Conservation (phyloP, 1,284 basidiomycete species). For the Cryptococcus maquisensis region DNA sequence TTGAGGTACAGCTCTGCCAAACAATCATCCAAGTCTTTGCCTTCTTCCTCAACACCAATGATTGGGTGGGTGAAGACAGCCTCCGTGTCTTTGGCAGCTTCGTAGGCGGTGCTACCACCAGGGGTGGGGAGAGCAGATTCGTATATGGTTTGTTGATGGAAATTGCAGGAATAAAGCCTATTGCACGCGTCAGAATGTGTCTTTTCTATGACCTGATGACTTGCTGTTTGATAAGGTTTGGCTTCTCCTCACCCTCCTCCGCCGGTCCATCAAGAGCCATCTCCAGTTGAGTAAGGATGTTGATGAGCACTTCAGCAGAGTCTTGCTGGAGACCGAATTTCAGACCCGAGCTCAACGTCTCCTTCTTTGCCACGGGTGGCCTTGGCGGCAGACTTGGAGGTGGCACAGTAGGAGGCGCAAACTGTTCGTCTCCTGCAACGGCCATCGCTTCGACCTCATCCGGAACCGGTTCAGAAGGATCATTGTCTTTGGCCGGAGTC, state of each 20-base stretch:
- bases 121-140: constrained; percentile 33
- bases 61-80: constrained; percentile 91
- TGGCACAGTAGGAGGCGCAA: constrained; percentile 14
- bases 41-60: constrained; percentile 80
- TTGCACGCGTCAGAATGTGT: neutral
- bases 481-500: constrained; percentile 11
- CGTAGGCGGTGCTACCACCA: constrained; percentile 49
- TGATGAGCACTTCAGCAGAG: constrained; percentile 97
- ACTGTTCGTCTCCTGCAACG: constrained; percentile 6
- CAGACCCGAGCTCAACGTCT: constrained; percentile 63
- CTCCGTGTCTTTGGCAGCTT: constrained; percentile 59
- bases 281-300: constrained; percentile 98
- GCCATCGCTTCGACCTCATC: neutral
- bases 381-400: constrained; percentile 60
- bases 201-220: constrained; percentile 11
- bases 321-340: constrained; percentile 98
- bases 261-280: constrained; percentile 66
- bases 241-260: constrained; percentile 50
- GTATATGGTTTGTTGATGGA: constrained; percentile 67
- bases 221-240: constrained; percentile 74
- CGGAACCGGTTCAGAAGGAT: neutral
- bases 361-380: constrained; percentile 38
- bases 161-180: constrained; percentile 84
- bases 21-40: constrained; percentile 85
- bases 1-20: constrained; percentile 82